These are phyloP conservation scores for Stylosanthes scabra DNA, from an alignment of 331 rosid species.

Conservation along the genomic window DNA sequence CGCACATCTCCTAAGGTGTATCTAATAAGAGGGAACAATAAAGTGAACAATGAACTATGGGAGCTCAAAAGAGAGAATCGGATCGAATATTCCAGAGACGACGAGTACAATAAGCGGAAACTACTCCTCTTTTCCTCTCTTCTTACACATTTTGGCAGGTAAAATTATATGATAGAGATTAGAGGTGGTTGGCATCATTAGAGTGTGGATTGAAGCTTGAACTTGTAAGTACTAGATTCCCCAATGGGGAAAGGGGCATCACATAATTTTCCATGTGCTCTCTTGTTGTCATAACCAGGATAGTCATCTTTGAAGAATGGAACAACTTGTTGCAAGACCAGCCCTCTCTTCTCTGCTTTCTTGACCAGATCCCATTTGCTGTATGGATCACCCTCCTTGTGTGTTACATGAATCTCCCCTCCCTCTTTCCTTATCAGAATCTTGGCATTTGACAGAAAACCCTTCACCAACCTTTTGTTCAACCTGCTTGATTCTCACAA, in stretches of 20 bases:
- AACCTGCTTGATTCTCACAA: slow-evolving; percentile 50
- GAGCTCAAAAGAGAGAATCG: too few relatives aligned
- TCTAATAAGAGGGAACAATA: too few relatives aligned
- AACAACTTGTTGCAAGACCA: slow-evolving; percentile 47
- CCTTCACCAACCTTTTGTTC: slow-evolving; percentile 78
- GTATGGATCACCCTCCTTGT: slow-evolving; percentile 86
- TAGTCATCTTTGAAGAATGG: slow-evolving; percentile 61
- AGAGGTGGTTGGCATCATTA: too few relatives aligned
- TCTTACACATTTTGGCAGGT: too few relatives aligned
- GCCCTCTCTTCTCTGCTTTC: slow-evolving; percentile 70
- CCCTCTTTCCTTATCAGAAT: slow-evolving; percentile 57
- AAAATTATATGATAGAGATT: too few relatives aligned
- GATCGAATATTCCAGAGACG: neutral
- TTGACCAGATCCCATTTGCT: slow-evolving; percentile 66
- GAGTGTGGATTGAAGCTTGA: slow-evolving; percentile 47
- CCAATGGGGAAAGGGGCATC: slow-evolving; percentile 67
- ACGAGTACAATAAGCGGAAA: too few relatives aligned
- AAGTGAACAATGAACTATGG: too few relatives aligned
- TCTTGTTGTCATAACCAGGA: slow-evolving; percentile 80
- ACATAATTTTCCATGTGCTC: slow-evolving; percentile 67
- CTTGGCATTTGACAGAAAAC: slow-evolving; percentile 68
- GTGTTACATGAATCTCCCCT: slow-evolving; percentile 78
- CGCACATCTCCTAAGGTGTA: too few relatives aligned
- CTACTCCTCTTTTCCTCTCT: too few relatives aligned
- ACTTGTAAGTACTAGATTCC: slow-evolving; percentile 64